phyloP scores from a whole-genome alignment of 2,329 filamentous ascomycete genomes.

The Leptographium lundbergii region DNA sequence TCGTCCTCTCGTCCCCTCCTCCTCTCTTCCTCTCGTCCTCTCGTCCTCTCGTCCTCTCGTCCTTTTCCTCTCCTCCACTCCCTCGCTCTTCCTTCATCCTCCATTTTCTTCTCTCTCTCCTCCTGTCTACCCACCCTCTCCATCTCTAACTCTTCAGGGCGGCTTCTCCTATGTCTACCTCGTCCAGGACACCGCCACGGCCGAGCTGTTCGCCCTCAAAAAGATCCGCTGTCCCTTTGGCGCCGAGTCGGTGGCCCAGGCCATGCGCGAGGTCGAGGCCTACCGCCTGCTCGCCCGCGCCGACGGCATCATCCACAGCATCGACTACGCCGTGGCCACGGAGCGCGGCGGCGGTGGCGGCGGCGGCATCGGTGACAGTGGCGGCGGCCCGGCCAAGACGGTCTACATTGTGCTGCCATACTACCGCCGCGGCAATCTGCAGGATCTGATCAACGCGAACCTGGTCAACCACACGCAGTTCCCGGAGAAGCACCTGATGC shows the following conservation, averaged over 20 bases:
- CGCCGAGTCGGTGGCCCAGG: slow-evolving; percentile 86
- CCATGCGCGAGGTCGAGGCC: slow-evolving; percentile 93
- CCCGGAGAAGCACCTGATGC: slow-evolving; percentile 77
- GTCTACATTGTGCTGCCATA: slow-evolving; percentile 96
- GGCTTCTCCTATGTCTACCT: slow-evolving; percentile 99
- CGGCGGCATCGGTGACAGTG: slow-evolving; percentile 33
- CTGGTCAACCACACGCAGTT: slow-evolving; percentile 88
- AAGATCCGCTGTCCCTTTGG: slow-evolving; percentile 99
- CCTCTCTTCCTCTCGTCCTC: no score
- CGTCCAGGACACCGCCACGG: slow-evolving; percentile 76
- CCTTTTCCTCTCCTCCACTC: no score
- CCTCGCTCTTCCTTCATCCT: background rate
- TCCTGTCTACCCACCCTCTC: no score
- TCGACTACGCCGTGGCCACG: slow-evolving; percentile 71
- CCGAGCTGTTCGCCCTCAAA: slow-evolving; percentile 85
- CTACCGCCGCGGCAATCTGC: slow-evolving; percentile 86
- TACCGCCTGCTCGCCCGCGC: slow-evolving; percentile 80
- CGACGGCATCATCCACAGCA: slow-evolving; percentile 72
- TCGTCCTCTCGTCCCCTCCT: background rate
- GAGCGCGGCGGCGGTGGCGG: slow-evolving; percentile 50
- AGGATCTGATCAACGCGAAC: slow-evolving; percentile 98
- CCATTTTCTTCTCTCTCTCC: background rate
- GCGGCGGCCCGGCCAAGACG: slow-evolving; percentile 59
- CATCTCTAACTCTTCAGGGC: slow-evolving; percentile 44
- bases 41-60: no score